Conservation (phyloP, 805 yeast genomes). For the Metschnikowia arizonensis region DNA sequence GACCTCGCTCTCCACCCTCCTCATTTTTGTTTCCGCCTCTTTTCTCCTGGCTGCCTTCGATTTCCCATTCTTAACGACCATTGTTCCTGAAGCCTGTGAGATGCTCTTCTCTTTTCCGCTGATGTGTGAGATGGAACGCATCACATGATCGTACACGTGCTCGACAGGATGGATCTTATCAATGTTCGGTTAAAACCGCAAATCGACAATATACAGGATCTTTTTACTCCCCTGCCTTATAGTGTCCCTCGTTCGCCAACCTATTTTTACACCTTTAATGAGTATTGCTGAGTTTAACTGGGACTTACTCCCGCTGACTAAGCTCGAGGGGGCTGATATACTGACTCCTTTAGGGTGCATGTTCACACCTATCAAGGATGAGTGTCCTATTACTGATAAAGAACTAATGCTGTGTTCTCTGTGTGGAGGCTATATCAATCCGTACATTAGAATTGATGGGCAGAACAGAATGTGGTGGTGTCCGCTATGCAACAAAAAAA, state of each 20-base stretch:
- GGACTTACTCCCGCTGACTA: slow-evolving; percentile 49
- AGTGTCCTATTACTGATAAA: slow-evolving; percentile 7
- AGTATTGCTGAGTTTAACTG: slow-evolving; percentile 59
- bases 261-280: slow-evolving; percentile 3
- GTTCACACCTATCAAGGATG: slow-evolving; percentile 24
- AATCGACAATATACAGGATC: background rate
- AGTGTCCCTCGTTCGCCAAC: background rate
- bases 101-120: slow-evolving; percentile 9
- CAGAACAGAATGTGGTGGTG: slow-evolving; percentile 37
- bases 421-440: slow-evolving; percentile 29
- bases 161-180: background rate
- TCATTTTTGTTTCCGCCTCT: slow-evolving; percentile 47
- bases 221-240: background rate
- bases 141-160: slow-evolving; percentile 1
- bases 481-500: slow-evolving; percentile 30
- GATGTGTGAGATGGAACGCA: background rate
- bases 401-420: slow-evolving; percentile 24
- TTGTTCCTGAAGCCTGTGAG: slow-evolving; percentile 21
- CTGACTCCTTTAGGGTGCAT: slow-evolving; percentile 38
- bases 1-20: slow-evolving; percentile 64
- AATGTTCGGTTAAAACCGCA: slow-evolving; percentile 2
- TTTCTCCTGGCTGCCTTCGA: slow-evolving; percentile 57
- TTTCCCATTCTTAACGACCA: slow-evolving; percentile 51
- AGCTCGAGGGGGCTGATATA: slow-evolving; percentile 31
- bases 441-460: slow-evolving; percentile 28